Conservation (phyloP, 2,329 filamentous ascomycete species). For the Microdochium nivale region DNA sequence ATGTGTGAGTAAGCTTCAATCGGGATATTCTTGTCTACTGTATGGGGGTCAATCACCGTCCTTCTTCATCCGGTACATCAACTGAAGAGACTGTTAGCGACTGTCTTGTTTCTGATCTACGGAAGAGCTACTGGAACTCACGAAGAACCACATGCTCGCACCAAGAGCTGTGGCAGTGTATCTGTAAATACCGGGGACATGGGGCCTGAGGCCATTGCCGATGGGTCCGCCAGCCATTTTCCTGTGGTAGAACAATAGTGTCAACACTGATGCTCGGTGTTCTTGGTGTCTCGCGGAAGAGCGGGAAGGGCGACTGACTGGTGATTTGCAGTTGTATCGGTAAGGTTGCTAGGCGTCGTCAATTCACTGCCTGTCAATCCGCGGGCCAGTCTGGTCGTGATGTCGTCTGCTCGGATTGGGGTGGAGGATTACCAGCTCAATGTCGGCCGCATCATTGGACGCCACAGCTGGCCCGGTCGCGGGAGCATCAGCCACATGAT, state of each 20-base stretch:
- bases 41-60: constrained; percentile 51
- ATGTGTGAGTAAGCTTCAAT: constrained; percentile 7
- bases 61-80: constrained; percentile 95
- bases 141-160: constrained; percentile 99
- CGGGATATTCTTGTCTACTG: not conserved
- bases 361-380: not conserved
- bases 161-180: constrained; percentile 80
- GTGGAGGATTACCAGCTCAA: not conserved
- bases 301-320: not conserved
- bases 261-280: not conserved
- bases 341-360: not conserved
- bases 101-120: not conserved
- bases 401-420: not conserved
- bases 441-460: not conserved
- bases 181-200: constrained; percentile 61
- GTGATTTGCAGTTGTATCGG: not conserved
- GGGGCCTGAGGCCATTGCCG: constrained; percentile 25
- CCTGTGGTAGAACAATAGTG: not conserved
- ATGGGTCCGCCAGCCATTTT: constrained; percentile 23
- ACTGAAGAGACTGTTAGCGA: constrained; percentile 37
- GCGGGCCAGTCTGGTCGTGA: not conserved
- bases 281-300: not conserved
- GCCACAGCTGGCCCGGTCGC: not conserved
- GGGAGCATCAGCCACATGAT: not conserved
- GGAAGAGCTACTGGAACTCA: constrained; percentile 36